Evolutionary conservation across 305 asterid species (phyloP).

Genomic region (Fraxinus dipetala): DNA sequence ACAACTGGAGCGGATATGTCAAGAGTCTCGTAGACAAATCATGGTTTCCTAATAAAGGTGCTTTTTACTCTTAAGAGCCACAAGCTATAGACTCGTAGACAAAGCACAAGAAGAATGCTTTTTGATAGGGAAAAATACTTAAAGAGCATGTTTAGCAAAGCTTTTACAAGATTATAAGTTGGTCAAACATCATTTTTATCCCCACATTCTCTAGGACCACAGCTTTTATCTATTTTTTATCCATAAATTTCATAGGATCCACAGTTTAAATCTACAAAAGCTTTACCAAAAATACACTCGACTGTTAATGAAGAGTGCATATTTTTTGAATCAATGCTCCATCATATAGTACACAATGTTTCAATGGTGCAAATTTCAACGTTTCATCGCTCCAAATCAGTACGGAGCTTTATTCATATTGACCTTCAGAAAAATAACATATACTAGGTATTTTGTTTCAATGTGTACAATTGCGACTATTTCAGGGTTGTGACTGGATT

Average conservation of each 20-base stretch:
- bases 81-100: neutral
- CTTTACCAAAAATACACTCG: neutral
- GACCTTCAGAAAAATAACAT: neutral
- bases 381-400: neutral
- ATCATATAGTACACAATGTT: neutral
- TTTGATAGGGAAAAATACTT: neutral
- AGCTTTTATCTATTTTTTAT: neutral
- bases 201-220: neutral
- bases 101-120: neutral
- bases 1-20: neutral
- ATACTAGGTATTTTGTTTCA: neutral
- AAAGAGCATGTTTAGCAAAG: neutral
- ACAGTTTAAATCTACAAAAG: neutral
- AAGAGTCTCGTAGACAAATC: neutral
- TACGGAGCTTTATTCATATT: neutral
- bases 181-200: neutral
- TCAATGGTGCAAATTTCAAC: neutral
- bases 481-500: neutral
- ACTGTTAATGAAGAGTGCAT: neutral
- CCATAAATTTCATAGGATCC: neutral
- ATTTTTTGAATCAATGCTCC: neutral
- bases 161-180: neutral
- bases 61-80: neutral
- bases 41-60: neutral
- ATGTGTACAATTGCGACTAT: neutral